Percentiles rank a stretch among this genome's conserved stretches.
phyloP scores from a whole-genome alignment of 192 early-diverging fungal genomes.

The Entomortierella lignicola region DNA sequence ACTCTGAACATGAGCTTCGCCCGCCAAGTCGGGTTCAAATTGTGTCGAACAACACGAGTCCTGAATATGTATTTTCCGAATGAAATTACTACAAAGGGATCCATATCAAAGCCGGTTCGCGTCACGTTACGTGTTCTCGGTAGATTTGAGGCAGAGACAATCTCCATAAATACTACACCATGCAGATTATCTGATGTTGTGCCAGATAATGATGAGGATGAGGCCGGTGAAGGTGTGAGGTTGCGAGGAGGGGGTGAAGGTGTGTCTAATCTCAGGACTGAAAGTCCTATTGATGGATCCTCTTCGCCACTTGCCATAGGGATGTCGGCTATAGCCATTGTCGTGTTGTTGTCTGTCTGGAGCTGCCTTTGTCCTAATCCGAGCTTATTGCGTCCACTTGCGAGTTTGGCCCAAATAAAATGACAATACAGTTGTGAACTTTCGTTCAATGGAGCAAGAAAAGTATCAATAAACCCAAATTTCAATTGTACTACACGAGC shows the following conservation, averaged over 20 bases:
- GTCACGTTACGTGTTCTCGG: constrained; percentile 44
- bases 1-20: constrained; percentile 76
- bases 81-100: constrained; percentile 84
- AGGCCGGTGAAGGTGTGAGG: constrained; percentile 26
- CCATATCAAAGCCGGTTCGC: constrained; percentile 78
- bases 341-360: constrained; percentile 13
- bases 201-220: constrained; percentile 12
- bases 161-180: constrained; percentile 56
- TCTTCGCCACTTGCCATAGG: constrained; percentile 29
- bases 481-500: constrained; percentile 30
- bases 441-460: constrained; percentile 17
- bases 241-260: constrained; percentile 31
- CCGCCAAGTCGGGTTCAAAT: constrained; percentile 79
- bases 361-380: constrained; percentile 46
- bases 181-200: constrained; percentile 9
- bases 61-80: constrained; percentile 78
- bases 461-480: constrained; percentile 44
- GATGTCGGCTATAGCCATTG: constrained; percentile 33
- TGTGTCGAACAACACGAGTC: constrained; percentile 74
- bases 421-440: constrained; percentile 15
- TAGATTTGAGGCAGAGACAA: constrained; percentile 49
- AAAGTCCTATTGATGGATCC: constrained; percentile 29
- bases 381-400: constrained; percentile 45
- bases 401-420: constrained; percentile 22
- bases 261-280: constrained; percentile 22